phyloP scores from a whole-genome alignment of 371 early-diverging fungal genomes.

The Nosema muscidifuracis region DNA sequence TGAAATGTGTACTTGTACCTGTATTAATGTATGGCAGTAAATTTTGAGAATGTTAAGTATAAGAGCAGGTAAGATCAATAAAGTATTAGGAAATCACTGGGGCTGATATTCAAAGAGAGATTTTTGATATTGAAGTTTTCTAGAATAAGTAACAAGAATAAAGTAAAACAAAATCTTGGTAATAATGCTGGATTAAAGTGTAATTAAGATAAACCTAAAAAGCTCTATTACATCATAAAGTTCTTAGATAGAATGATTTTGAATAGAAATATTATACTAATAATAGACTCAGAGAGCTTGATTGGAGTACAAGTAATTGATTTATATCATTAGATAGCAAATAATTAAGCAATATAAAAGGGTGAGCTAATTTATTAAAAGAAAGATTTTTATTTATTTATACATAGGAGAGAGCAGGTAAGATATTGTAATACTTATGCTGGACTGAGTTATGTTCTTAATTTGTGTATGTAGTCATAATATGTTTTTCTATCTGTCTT shows the following conservation, averaged over 20 bases:
- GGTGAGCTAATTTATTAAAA: background rate
- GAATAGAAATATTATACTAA: background rate
- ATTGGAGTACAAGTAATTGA: background rate
- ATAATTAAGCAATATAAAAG: background rate
- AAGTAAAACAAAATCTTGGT: background rate
- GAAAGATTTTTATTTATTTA: background rate
- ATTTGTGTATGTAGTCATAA: background rate
- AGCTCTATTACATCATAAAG: background rate
- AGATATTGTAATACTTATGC: background rate
- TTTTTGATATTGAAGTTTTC: background rate
- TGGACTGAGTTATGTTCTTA: conserved; percentile 7
- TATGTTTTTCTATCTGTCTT: too few relatives aligned
- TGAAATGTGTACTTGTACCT: background rate
- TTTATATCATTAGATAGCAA: too few relatives aligned
- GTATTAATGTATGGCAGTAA: background rate
- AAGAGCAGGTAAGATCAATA: conserved; percentile 3
- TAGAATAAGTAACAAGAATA: background rate
- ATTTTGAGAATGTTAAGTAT: background rate
- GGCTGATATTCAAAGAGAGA: background rate
- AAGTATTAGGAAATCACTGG: background rate
- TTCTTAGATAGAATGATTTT: background rate
- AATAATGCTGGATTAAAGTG: background rate
- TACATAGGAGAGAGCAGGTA: background rate
- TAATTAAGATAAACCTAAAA: background rate
- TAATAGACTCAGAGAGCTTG: background rate